A percentile compares a stretch with the other conserved stretches of the same genome.
Evolutionary conservation across 192 early-diverging fungal genomes (phyloP).

Genomic region (Rhizoclosmatium sp.): DNA sequence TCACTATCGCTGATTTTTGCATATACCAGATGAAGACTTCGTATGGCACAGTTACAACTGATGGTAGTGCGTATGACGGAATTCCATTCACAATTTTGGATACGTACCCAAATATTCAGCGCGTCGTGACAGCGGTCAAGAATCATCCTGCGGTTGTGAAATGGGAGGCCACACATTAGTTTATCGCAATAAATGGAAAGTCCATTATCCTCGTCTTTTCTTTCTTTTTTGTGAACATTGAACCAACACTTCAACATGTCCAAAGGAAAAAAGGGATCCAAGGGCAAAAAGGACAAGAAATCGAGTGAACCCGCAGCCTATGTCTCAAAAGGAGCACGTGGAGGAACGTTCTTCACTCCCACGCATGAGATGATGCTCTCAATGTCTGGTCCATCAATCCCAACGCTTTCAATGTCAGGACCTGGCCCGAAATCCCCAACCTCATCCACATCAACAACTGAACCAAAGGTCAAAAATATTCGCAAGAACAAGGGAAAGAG

Average conservation of each 20-base stretch:
- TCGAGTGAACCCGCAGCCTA: background rate
- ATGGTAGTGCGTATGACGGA: slow-evolving; percentile 36
- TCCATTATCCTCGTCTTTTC: background rate
- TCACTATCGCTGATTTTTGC: slow-evolving; percentile 47
- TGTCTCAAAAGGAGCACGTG: slow-evolving; percentile 10
- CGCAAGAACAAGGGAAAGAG: background rate
- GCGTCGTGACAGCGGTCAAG: slow-evolving; percentile 37
- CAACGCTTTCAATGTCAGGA: background rate
- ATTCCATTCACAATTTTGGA: slow-evolving; percentile 40
- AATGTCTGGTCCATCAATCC: background rate
- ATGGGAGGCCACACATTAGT: slow-evolving; percentile 38
- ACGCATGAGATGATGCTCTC: slow-evolving; percentile 8
- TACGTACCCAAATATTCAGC: slow-evolving; percentile 32
- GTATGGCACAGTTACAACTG: background rate
- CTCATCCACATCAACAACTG: background rate
- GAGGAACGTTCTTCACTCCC: slow-evolving; percentile 34
- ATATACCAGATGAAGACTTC: slow-evolving; percentile 39
- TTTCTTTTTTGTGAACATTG: background rate
- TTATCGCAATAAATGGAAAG: background rate
- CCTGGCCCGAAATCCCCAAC: background rate
- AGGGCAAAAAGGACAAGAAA: slow-evolving; percentile 15
- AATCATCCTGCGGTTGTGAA: slow-evolving; percentile 38
- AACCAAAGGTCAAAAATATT: background rate
- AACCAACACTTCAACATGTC: too few relatives aligned
- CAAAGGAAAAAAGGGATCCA: background rate